phyloP scores from a whole-genome alignment of 192 early-diverging fungal genomes.

The Spinellus fusiger region DNA sequence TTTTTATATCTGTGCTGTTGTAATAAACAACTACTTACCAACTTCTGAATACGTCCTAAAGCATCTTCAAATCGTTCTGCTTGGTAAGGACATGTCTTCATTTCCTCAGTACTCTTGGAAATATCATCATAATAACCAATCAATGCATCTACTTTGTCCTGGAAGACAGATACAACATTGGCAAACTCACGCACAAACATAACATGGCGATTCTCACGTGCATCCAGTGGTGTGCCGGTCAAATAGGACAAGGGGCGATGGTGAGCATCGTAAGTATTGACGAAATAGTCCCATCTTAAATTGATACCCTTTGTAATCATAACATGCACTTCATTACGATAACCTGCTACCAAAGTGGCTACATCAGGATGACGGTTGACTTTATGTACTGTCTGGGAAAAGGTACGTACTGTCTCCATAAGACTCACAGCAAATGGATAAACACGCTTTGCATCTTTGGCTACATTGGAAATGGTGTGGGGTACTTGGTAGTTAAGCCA shows the following conservation, averaged over 20 bases:
- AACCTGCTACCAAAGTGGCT: constrained; percentile 80
- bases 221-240: constrained; percentile 44
- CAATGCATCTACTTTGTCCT: constrained; percentile 88
- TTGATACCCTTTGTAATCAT: constrained; percentile 76
- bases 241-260: constrained; percentile 34
- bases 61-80: constrained; percentile 58
- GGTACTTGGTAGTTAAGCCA: constrained; percentile 95
- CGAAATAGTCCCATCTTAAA: constrained; percentile 94
- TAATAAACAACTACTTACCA: constrained; percentile 36
- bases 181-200: constrained; percentile 96
- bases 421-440: constrained; percentile 97
- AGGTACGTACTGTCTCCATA: constrained; percentile 93
- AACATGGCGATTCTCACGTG: constrained; percentile 80
- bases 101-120: constrained; percentile 71
- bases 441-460: constrained; percentile 93
- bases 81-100: constrained; percentile 74
- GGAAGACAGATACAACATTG: constrained; percentile 81
- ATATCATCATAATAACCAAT: constrained; percentile 83
- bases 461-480: constrained; percentile 80
- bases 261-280: constrained; percentile 59
- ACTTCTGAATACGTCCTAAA: constrained; percentile 80
- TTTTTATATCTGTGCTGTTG: not conserved
- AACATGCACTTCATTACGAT: constrained; percentile 88
- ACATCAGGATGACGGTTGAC: constrained; percentile 74
- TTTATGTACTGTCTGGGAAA: constrained; percentile 76